Evolutionary conservation across 1,139 yeast genomes (phyloP).

Genomic region (Pichia sp.): DNA sequence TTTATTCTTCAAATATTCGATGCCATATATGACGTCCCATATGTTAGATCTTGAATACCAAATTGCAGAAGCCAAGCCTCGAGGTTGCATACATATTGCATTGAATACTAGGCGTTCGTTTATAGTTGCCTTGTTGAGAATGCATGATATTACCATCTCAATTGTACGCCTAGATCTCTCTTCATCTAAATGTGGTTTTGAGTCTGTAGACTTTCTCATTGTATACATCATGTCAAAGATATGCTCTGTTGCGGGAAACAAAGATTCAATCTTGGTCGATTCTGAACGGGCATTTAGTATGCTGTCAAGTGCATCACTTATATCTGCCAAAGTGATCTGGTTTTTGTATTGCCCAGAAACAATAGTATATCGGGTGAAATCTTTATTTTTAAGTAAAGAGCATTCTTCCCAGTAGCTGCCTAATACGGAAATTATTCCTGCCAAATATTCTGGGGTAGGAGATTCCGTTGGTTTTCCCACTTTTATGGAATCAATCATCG

Average conservation of each 20-base stretch:
- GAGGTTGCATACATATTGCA: conserved; percentile 13
- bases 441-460: conserved; percentile 2
- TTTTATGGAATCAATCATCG: conserved; percentile 9
- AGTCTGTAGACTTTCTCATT: neutral
- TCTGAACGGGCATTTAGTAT: neutral
- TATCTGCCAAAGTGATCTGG: conserved; percentile 11
- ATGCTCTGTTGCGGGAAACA: conserved; percentile 2
- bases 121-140: conserved; percentile 1
- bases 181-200: neutral
- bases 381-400: conserved; percentile 3
- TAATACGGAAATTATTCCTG: conserved; percentile 5
- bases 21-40: conserved; percentile 53
- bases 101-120: conserved; percentile 10
- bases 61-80: conserved; percentile 12
- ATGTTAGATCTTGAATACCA: conserved; percentile 48
- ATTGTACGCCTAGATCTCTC: conserved; percentile 1
- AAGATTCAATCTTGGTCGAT: neutral
- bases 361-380: conserved; percentile 6
- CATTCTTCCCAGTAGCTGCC: conserved; percentile 12
- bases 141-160: conserved; percentile 6
- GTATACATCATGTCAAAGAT: conserved; percentile 12
- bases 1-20: conserved; percentile 40
- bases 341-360: neutral
- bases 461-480: conserved; percentile 13
- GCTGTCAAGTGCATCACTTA: conserved; percentile 7